Percentiles rank a stretch among this genome's conserved stretches.
Conservation (phyloP, 2,329 filamentous ascomycete genomes). For the Exophiala xenobiotica region DNA sequence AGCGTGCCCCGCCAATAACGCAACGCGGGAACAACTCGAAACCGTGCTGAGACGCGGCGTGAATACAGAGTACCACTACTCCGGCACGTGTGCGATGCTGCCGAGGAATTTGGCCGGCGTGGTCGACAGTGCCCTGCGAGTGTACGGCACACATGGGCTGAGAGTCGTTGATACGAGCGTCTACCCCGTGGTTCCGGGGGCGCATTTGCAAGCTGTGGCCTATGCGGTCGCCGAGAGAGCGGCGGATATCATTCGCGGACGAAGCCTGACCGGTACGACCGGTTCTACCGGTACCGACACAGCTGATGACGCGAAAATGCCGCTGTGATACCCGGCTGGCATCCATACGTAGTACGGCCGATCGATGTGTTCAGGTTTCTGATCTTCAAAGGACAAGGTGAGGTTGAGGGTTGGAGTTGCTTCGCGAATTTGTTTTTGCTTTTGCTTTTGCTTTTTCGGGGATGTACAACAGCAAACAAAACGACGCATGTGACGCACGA, state of each 20-base stretch:
- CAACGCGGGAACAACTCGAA: neutral
- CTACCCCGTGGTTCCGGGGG: conserved; percentile 35
- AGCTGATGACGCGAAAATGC: too few species aligned
- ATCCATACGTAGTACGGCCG: too few species aligned
- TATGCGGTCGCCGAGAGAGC: conserved; percentile 37
- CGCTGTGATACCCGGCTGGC: too few species aligned
- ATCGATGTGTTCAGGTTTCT: too few species aligned
- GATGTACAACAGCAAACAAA: too few species aligned
- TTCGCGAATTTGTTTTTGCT: too few species aligned
- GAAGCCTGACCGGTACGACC: neutral
- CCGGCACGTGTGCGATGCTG: conserved; percentile 37
- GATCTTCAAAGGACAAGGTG: too few species aligned
- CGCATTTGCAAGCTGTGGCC: conserved; percentile 38
- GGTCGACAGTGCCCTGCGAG: conserved; percentile 32
- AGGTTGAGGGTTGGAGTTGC: too few species aligned
- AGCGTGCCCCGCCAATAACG: neutral
- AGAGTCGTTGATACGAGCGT: conserved; percentile 37
- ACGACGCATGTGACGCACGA: too few species aligned
- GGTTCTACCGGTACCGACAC: neutral
- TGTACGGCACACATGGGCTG: conserved; percentile 34
- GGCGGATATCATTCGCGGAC: conserved; percentile 31
- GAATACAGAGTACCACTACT: conserved; percentile 28
- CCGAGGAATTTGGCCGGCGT: conserved; percentile 33
- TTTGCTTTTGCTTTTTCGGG: too few species aligned
- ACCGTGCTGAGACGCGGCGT: neutral